Base-by-base conservation (phyloP, 768 basidiomycete genomes). In the Pleurotus cornucopiae region DNA sequence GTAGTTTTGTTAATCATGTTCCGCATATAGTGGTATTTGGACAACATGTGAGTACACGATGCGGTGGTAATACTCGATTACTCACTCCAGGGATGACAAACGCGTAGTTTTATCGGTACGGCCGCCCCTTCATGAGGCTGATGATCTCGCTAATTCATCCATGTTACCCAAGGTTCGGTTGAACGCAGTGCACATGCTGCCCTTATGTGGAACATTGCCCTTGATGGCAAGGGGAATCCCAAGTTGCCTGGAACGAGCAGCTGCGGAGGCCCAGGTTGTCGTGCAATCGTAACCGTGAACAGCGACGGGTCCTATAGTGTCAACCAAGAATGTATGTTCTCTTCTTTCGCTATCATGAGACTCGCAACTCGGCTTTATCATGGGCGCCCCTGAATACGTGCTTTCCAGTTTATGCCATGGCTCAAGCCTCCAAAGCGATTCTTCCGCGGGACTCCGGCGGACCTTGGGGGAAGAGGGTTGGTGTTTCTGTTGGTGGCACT, bases 131-230 rank as follows among this genome's bases (percentile, higher is more conserved):
- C 30, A 34, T 34, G 9, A 34, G 30, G 30, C 30, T 34, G 7
- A 34, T 34, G 30, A 34, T 11, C 30, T 34, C 30, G 11, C 30
- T 34, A 34, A 34, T 34, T 11, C 30, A 34, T 34, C 9, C 3
- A 34, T 34, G 30, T 3, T 34, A 34, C 39, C 7, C 14, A 44
- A 34, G 76, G 79, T n/a, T 57, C 73, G 4, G 60, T 78, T 18
- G 63, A 71, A 56, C 70, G 75, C 62, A 73, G 74, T 59, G 61
- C 76, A 5, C 71, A 57, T 49, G 64, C 80, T 38, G 86, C 74
- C 0, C 70, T 90, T 18, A 86, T 89, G 83, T 91, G 89, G 88
- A 88, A 88, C 62, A 68, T 89, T 43, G 89, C 85, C 0, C 74
- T 86, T 6, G 82, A 89, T 41, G 72, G 79, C 0, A 77, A 68